Base-by-base conservation (phyloP, 108 stramenopile species). In the Cafeteria roenbergensis region DNA sequence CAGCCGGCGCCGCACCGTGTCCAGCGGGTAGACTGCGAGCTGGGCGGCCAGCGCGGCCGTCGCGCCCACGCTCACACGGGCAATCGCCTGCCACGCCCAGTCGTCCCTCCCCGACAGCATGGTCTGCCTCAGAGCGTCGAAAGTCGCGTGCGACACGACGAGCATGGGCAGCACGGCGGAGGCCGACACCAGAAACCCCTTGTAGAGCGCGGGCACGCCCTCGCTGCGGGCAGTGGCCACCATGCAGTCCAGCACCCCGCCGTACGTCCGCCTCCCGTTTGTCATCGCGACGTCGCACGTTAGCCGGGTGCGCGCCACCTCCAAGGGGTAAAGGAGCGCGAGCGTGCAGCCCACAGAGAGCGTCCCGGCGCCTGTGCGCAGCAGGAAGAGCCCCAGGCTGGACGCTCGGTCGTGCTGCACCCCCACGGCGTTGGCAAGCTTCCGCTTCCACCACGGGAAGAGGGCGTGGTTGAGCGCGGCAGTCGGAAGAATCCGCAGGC, bases 271-370 rank as follows among this genome's bases (percentile, higher is more conserved):
- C n/a, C n/a, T n/a, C n/a, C n/a, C n/a, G n/a, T n/a, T n/a, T n/a
- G n/a, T n/a, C n/a, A n/a, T n/a, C 48, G 38, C 30, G 29, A 54
- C 34, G 28, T 69, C 59, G 0, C 33, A 34, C 33, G 61, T 61
- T 2, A 53, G 63, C 31, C 69, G 69, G 26, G 60, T 55, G 26
- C 69, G 62, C 29, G 63, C n/a, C 17, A 69, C 51, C 20, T 69
- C 69, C 51, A 69, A 33, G 30, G 69, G 69, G 69, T 69, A 60
- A 22, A 62, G 63, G 28, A 62, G 17, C 22, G 62, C 51, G 61
- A 51, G 33, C 24, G 69, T 33, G 22, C 53, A 55, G 34, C 34
- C 48, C 27, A 51, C 69, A 6, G 69, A 52, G 4, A 64, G 53
- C 34, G 53, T 62, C 25, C 63, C 69, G 25, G 63, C 51, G 33